These are phyloP conservation scores for Tulasnella sp. DNA, from an alignment of 768 basidiomycete genomes.

Conservation along the genomic window DNA sequence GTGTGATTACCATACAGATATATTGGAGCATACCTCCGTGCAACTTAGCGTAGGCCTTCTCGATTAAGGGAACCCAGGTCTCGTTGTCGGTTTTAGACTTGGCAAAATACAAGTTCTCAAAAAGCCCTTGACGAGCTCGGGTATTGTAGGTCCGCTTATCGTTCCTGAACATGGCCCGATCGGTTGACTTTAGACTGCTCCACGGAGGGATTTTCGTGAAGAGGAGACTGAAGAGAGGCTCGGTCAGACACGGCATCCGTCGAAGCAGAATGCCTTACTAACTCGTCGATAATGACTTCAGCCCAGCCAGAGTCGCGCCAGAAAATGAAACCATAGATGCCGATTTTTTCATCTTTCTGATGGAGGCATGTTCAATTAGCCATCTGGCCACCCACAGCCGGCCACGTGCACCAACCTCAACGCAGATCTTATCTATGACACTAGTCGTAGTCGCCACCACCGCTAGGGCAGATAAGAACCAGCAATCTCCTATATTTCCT, in stretches of 20 bases:
- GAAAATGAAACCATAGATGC: constrained; percentile 64
- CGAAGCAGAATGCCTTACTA: constrained; percentile 37
- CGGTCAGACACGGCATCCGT: background rate
- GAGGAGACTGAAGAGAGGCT: constrained; percentile 47
- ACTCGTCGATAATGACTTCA: constrained; percentile 62
- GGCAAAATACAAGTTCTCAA: constrained; percentile 55
- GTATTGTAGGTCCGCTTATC: constrained; percentile 54
- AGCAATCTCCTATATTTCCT: constrained; percentile 57
- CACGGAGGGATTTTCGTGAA: constrained; percentile 56
- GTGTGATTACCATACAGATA: background rate
- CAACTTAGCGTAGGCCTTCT: constrained; percentile 63
- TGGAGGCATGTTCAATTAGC: background rate
- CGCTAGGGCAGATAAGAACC: constrained; percentile 58
- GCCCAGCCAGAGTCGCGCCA: constrained; percentile 58
- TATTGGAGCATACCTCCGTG: constrained; percentile 54
- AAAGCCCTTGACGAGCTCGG: constrained; percentile 51
- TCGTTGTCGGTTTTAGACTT: constrained; percentile 51
- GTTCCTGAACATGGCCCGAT: constrained; percentile 55
- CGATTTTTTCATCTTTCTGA: constrained; percentile 56
- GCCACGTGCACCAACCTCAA: constrained; percentile 46
- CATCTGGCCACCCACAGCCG: background rate
- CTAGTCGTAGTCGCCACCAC: constrained; percentile 53
- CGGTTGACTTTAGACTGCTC: constrained; percentile 49
- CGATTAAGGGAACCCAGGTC: constrained; percentile 62
- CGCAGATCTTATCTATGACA: constrained; percentile 55